phyloP scores from a whole-genome alignment of 176 grass and related monocot genomes.

The Avena atlantica region DNA sequence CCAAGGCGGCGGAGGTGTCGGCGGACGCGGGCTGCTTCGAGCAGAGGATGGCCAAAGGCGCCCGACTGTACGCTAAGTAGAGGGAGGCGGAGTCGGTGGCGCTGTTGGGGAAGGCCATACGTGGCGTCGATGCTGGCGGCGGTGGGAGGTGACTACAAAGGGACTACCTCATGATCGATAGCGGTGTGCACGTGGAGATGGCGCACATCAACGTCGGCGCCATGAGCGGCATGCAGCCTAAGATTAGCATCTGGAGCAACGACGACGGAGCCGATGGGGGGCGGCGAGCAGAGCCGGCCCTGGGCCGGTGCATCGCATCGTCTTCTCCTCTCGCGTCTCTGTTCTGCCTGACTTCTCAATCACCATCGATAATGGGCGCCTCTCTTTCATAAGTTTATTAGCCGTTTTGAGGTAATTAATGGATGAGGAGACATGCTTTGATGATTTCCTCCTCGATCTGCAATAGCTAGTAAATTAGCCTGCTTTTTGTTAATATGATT shows the following conservation, averaged over 20 bases:
- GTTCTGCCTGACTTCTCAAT: too few relatives aligned
- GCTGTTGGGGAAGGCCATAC: background rate
- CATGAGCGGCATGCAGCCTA: conserved; percentile 4
- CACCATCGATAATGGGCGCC: too few relatives aligned
- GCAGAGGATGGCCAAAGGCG: conserved; percentile 70
- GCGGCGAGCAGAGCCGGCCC: background rate
- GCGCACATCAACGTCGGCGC: background rate
- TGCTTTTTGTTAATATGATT: too few relatives aligned
- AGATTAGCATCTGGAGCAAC: conserved; percentile 23
- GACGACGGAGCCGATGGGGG: background rate
- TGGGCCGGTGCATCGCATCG: too few relatives aligned
- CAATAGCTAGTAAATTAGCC: too few relatives aligned
- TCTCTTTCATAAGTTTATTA: too few relatives aligned
- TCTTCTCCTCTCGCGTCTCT: too few relatives aligned
- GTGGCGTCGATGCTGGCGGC: background rate
- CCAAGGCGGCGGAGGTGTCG: conserved; percentile 42
- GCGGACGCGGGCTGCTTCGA: conserved; percentile 64
- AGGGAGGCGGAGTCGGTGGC: background rate
- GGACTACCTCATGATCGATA: background rate
- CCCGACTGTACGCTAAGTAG: conserved; percentile 56
- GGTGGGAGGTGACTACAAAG: conserved; percentile 13
- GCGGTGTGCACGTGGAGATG: background rate
- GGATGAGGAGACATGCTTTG: too few relatives aligned
- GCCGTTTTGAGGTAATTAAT: too few relatives aligned
- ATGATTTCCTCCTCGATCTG: too few relatives aligned